Conservation (phyloP, 1,139 yeast species). For the Pichia inconspicua region DNA sequence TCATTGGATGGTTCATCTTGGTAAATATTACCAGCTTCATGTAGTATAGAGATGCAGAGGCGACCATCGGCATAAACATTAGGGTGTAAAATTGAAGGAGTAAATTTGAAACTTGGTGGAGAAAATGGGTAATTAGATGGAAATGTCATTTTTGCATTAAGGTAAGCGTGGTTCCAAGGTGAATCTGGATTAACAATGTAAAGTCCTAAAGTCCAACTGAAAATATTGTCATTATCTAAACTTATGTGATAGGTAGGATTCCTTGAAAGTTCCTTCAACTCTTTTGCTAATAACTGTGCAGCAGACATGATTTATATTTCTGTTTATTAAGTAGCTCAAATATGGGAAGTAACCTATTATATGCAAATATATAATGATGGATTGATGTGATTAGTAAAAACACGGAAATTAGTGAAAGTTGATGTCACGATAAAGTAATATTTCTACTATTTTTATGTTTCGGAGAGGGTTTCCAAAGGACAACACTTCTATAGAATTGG, state of each 20-base stretch:
- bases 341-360: not conserved
- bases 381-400: not conserved
- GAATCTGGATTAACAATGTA: conserved; percentile 88
- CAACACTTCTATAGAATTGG: not conserved
- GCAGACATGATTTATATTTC: conserved; percentile 17
- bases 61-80: conserved; percentile 91
- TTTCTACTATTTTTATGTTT: no score
- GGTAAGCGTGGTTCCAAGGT: conserved; percentile 91
- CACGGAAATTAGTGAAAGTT: not conserved
- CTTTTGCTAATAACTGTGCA: conserved; percentile 23
- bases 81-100: conserved; percentile 94
- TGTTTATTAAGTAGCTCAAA: no score
- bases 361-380: not conserved
- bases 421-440: not conserved
- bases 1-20: conserved; percentile 88
- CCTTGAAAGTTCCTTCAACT: conserved; percentile 30
- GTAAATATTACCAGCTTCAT: conserved; percentile 76
- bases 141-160: conserved; percentile 89
- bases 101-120: conserved; percentile 87
- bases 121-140: conserved; percentile 86
- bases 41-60: conserved; percentile 85
- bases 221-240: conserved; percentile 83
- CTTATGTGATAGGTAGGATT: conserved; percentile 77
- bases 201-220: conserved; percentile 87
- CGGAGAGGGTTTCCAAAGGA: not conserved